A percentile compares a stretch with the other conserved stretches of the same genome.
Conservation (phyloP, 2,329 filamentous ascomycete genomes). For the Fusarium veterinarium region DNA sequence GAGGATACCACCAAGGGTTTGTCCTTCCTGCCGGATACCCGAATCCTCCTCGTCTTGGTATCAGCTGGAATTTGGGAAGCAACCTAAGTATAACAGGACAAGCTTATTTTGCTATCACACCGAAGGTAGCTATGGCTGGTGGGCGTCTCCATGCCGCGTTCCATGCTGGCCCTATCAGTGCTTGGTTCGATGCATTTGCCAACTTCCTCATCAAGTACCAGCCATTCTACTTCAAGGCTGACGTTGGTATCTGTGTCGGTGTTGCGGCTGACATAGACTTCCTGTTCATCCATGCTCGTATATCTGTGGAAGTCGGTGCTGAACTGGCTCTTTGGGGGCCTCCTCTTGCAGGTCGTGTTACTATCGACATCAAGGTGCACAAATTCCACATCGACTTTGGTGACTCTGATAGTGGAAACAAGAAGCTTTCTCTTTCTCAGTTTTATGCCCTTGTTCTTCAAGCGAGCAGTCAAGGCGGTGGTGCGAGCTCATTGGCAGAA, state of each 20-base stretch:
- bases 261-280: conserved; percentile 32
- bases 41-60: conserved; percentile 45
- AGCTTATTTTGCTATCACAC: conserved; percentile 55
- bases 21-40: conserved; percentile 48
- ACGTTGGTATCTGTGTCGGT: conserved; percentile 41
- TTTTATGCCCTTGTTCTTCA: neutral
- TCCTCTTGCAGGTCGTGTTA: conserved; percentile 27
- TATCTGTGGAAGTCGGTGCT: conserved; percentile 32
- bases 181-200: conserved; percentile 16
- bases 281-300: conserved; percentile 25
- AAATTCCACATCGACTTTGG: conserved; percentile 44
- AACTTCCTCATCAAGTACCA: conserved; percentile 32
- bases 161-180: neutral
- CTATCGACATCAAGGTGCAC: conserved; percentile 44
- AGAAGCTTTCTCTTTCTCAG: neutral
- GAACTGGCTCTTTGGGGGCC: conserved; percentile 26
- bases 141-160: conserved; percentile 35
- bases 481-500: neutral
- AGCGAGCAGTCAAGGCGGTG: neutral
- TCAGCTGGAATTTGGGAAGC: conserved; percentile 42
- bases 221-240: conserved; percentile 23
- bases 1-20: conserved; percentile 52
- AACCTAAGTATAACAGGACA: conserved; percentile 48
- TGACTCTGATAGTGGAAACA: neutral
- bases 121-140: conserved; percentile 52